Evolutionary conservation across 441 rosid genomes (phyloP), one percentile per base, ranked within the genome.

Genomic region (Raphanus hybrid): DNA sequence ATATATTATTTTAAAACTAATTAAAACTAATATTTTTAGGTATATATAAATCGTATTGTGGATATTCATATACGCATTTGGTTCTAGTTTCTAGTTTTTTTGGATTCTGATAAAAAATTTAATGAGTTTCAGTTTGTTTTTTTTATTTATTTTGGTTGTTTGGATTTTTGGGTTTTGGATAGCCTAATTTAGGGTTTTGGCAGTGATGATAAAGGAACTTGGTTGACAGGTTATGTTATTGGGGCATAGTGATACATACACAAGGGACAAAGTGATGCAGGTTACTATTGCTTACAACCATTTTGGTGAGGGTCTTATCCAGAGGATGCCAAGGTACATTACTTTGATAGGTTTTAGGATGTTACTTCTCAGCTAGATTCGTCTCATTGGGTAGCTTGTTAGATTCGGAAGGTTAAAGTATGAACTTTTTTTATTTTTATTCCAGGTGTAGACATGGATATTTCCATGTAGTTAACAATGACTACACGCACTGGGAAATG

Each of bases 401-500:
- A 15, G 55, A 50, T 26, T 27, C 27, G 2, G 37, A 27, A 5
- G 18, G 12, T 7, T 16, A 55, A 27, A 11, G 1, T 5, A 50
- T 11, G 14, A 12, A 27, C 2, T 63, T 63, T 23, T 73, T 62
- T 54, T 43, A n/a, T n/a, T 67, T 35, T 3, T 7, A 62, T 72
- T 79, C 64, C 32, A 85, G 88, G 77, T 86, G 89, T 75, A 71
- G 89, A 29, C 87, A 84, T 70, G 89, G 89, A 32, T 86, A 84
- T 75, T 86, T 86, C 64, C 87, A 86, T 71, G 89, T 86, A 10
- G 89, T 86, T 6, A 86, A 86, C 85, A 86, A 84, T 71, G 87
- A 86, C 82, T 86, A 86, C 65, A 86, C 89, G 0, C 89, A 86
- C 15, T 86, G 89, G 89, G 87, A 82, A 75, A 86, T 86, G 89